Evolutionary conservation across 495 filamentous ascomycete genomes (phyloP), one percentile per base, ranked within the genome.

Genomic region (Neurospora sp.): DNA sequence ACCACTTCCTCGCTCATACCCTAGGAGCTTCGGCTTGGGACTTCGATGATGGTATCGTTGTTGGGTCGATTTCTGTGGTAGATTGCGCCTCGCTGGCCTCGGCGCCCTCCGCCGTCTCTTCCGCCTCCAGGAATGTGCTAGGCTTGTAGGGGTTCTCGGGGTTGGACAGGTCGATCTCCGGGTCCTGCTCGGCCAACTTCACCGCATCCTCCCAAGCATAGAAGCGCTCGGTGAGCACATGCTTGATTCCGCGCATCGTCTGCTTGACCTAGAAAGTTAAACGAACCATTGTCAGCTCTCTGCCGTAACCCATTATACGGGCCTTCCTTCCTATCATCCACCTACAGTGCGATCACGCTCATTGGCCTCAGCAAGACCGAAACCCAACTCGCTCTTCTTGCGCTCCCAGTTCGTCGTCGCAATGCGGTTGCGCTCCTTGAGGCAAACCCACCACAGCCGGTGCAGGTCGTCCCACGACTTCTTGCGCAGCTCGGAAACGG

Each of bases 381-480:
- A 93, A 20, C 87, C 88, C 39, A 91, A 84, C 76, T 89, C 83
- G 72, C 92, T 73, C 78, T 91, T 86, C 16, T 84, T 74, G 75
- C 89, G 85, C 84, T 96, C 93, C 73, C 86, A 79, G 18, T 84
- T 82, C 72, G 91, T 89, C 16, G 96, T 98, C n/a, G 89, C 88
- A 77, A 98, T 88, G 69, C 92, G 88, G 81, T 99, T 99, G 76
- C 92, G 88, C 83, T 99, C 96, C 85, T 93, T 96, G 74, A 89
- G 85, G 80, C 96, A 99, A 39, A 94, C 89, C 92, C 94, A 98
- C 96, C 96, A 99, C 73, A 99, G 86, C 71, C 82, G 83, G 79
- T 98, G 94, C 69, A 99, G 84, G 81, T 98, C 95, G 59, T 98
- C 93, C 94, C 94, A 99, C 72, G 89, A 91, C 83, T 97, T 97